phyloP scores from a whole-genome alignment of 192 early-diverging fungal species.

The Coemansia sp. region DNA sequence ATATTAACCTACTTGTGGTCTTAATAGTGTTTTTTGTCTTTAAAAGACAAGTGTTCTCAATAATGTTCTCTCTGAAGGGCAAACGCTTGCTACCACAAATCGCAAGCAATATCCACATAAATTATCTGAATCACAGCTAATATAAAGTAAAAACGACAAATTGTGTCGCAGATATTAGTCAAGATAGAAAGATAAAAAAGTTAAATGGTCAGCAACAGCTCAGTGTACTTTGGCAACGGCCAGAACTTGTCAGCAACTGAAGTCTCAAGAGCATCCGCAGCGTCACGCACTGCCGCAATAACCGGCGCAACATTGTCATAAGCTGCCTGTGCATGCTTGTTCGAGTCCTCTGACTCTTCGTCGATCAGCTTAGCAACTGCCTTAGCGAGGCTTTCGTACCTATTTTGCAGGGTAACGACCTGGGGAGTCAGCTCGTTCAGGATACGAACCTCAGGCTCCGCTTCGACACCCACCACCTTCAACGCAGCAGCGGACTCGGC shows the following conservation, averaged over 20 bases:
- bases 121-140: no score
- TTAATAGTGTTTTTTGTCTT: no score
- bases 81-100: no score
- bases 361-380: slow-evolving; percentile 58
- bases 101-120: no score
- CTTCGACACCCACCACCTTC: slow-evolving; percentile 59
- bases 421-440: slow-evolving; percentile 68
- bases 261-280: slow-evolving; percentile 78
- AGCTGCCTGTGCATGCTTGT: slow-evolving; percentile 68
- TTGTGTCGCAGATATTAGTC: no score
- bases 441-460: slow-evolving; percentile 68
- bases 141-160: no score
- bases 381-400: slow-evolving; percentile 57
- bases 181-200: neutral
- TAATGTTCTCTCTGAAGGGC: no score
- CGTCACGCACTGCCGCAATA: slow-evolving; percentile 70
- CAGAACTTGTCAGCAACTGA: slow-evolving; percentile 88
- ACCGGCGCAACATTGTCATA: slow-evolving; percentile 61
- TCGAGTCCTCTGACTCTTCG: slow-evolving; percentile 55
- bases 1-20: no score
- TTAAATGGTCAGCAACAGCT: slow-evolving; percentile 74
- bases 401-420: slow-evolving; percentile 58
- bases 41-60: no score
- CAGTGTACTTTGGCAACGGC: slow-evolving; percentile 96
- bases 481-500: slow-evolving; percentile 78